A percentile compares a stretch with the other conserved stretches of the same genome.
Conservation (phyloP, 2,329 filamentous ascomycete species). For the Fusarium floridanum region DNA sequence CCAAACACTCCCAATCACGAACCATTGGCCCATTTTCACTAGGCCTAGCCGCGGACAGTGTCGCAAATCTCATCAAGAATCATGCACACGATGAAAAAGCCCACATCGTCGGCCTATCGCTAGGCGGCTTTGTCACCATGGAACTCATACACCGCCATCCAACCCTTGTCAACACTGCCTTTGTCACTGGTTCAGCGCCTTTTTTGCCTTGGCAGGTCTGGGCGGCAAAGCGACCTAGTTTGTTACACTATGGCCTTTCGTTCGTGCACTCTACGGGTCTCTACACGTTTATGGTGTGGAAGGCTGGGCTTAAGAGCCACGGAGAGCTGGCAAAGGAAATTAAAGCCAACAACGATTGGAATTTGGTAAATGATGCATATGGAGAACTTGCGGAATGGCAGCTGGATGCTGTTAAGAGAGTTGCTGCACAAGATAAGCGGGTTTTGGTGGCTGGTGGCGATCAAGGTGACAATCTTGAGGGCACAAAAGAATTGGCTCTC, state of each 20-base stretch:
- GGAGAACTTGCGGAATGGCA: slow-evolving; percentile 37
- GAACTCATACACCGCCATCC: neutral
- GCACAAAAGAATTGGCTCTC: slow-evolving; percentile 42
- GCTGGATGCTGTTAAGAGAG: slow-evolving; percentile 42
- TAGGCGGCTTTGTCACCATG: slow-evolving; percentile 24
- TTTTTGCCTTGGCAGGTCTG: slow-evolving; percentile 41
- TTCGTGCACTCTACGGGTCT: slow-evolving; percentile 45
- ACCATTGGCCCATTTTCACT: neutral
- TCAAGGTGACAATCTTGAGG: slow-evolving; percentile 49
- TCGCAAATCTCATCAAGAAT: slow-evolving; percentile 51
- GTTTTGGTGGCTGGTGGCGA: slow-evolving; percentile 49
- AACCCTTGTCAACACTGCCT: neutral
- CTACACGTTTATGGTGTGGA: slow-evolving; percentile 45
- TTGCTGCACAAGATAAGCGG: slow-evolving; percentile 32
- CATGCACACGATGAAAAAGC: slow-evolving; percentile 52
- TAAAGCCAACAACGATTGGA: slow-evolving; percentile 48
- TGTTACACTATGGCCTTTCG: slow-evolving; percentile 45
- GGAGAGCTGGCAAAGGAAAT: slow-evolving; percentile 51
- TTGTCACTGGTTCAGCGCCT: neutral
- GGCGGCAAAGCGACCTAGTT: slow-evolving; percentile 44
- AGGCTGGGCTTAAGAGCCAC: slow-evolving; percentile 44
- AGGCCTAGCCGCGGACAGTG: neutral
- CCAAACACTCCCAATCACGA: neutral
- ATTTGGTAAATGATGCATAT: slow-evolving; percentile 43
- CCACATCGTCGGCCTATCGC: slow-evolving; percentile 56